Base-by-base conservation (phyloP, 2,329 filamentous ascomycete species). In the Trichoderma sp. region DNA sequence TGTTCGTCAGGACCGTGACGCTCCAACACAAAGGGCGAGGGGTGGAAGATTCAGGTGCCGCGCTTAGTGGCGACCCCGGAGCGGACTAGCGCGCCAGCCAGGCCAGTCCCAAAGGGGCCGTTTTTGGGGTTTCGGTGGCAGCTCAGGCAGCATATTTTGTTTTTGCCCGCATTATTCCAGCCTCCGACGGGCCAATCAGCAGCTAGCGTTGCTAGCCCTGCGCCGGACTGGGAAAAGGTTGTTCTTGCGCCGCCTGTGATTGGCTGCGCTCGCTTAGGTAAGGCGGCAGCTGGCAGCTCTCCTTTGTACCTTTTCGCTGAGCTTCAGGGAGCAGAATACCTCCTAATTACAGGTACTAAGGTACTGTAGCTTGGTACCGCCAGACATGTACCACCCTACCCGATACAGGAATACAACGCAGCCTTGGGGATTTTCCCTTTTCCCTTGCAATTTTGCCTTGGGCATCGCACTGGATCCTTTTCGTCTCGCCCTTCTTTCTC, bases 1-100 rank as follows among this genome's bases (percentile, higher is more conserved):
- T 69, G 50, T 67, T 68, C 54, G 64, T 64, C 63, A 69, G 64
- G 67, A 71, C 72, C 72, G 72, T 73, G 72, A 73, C 64, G 72
- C 71, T 71, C 70, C 69, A 67, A 69, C 70, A 53, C 65, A 67
- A 63, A 63, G 48, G 29, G 66, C 54, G 66, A 64, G 59, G 63
- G 54, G 39, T 57, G 54, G 67, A 63, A 61, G 64, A 61, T 67
- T 67, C 64, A 69, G 67, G 67, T 58, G 56, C 67, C 67, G 64
- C 54, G 58, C 66, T 63, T 68, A 63, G 67, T 48, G 50, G 13
- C 53, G 17, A 19, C 27, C 67, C 50, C 4, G 19, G 60, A 66
- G 2, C 5, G 35, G 67, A 54, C 61, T 68, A 68, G 67, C 32
- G 54, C 10, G 17, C 1, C 1, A 2, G 5, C n/a, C 6, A 29